Conservation (phyloP, 2,329 filamentous ascomycete species). For the Sporothrix brunneoviolacea region DNA sequence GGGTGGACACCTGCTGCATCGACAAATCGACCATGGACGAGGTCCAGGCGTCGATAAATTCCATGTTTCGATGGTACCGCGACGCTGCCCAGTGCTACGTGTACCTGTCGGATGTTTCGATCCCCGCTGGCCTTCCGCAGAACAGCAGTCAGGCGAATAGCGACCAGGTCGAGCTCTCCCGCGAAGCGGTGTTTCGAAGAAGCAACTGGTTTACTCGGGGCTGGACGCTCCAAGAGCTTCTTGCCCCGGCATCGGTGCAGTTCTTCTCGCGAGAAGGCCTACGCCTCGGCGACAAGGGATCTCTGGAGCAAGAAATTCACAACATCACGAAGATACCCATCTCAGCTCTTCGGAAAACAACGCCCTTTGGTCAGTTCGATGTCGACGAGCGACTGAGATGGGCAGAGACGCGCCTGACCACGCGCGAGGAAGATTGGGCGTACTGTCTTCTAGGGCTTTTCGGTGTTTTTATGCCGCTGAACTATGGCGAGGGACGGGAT, state of each 20-base stretch:
- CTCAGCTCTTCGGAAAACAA: neutral
- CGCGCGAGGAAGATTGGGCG: conserved; percentile 3
- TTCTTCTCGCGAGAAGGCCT: conserved; percentile 18
- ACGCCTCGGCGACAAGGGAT: conserved; percentile 11
- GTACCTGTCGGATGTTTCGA: conserved; percentile 17
- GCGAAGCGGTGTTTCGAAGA: neutral
- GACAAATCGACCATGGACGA: too few species aligned
- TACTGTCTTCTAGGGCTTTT: conserved; percentile 8
- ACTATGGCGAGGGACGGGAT: conserved; percentile 14
- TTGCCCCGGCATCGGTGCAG: conserved; percentile 15
- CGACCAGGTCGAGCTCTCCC: neutral
- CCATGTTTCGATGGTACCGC: too few species aligned
- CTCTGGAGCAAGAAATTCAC: conserved; percentile 10
- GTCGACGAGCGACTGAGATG: neutral
- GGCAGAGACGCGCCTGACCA: conserved; percentile 7
- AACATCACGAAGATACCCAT: neutral
- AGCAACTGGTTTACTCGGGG: conserved; percentile 20
- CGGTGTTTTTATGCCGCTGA: conserved; percentile 11
- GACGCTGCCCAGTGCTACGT: too few species aligned
- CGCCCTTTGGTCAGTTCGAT: neutral
- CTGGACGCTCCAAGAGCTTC: conserved; percentile 21
- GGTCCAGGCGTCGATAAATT: too few species aligned
- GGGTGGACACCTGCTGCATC: too few species aligned
- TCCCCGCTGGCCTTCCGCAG: too few species aligned
- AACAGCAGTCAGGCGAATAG: neutral